Base-by-base conservation (phyloP, 768 basidiomycete species). In the Collybia sordida region DNA sequence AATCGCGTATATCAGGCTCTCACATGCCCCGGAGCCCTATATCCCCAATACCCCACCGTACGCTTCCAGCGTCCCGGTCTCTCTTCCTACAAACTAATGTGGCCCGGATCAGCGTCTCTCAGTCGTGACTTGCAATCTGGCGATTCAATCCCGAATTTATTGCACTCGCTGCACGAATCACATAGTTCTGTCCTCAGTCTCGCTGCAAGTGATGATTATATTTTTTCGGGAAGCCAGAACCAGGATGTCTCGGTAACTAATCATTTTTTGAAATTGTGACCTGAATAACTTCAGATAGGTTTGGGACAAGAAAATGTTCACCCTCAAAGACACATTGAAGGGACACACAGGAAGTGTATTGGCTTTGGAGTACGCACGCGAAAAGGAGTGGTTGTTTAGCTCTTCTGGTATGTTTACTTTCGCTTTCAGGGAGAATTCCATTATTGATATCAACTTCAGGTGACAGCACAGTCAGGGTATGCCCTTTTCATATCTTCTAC, bases 261-360 rank as follows among this genome's bases (percentile, higher is more conserved):
- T 14, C 38, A 6, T 5, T 54, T 38, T 27, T 23, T 12, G 18
- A 27, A 36, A 47, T 46, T 31, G 21, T 25, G 22, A 22, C 45
- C 25, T 42, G 27, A 28, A 9, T 8, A 42, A 9, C 42, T 39
- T 19, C 34, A 35, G 9, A 6, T 56, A 97, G 93, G 93, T 96
- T 37, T 96, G 93, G 89, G 83, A 90, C 62, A 85, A 88, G 60
- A 69, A 71, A 31, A 79, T 86, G 0, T 86, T 90, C 52, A 79
- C 80, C 3, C 73, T 90, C 24, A 82, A 83, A 61, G 75, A 79
- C 24, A 83, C 81, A 12, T 75, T 96, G 9, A 71, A 78, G 15
- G 94, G 93, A 2, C 94, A 96, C 63, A 86, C 85, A 0, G 91
- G 88, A 6, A 90, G 89, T 54, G 85, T 97, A 2, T 75, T 97